Evolutionary conservation across 23 red algal genomes (phyloP), one percentile per base, ranked within the genome.

Genomic region (Gracilaria gracilis): DNA sequence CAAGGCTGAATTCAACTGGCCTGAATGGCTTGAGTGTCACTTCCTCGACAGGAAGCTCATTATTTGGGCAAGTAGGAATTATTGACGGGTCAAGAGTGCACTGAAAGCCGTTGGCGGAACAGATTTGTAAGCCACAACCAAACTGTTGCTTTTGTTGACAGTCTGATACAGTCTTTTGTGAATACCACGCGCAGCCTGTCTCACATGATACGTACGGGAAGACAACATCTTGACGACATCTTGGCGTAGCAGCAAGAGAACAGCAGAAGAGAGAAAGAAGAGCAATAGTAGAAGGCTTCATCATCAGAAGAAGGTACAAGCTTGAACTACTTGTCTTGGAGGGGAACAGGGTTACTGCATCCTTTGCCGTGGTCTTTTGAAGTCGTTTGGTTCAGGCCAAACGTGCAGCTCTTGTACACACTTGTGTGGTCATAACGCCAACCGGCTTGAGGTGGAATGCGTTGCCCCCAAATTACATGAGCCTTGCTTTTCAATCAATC

Each of bases 1-100:
- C 38, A 14, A 77, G 72, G 31, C 50, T 37, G 42, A 77, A 77
- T 23, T 77, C 72, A 14, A 77, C 72, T 1, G 72, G 72, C 7
- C 31, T 39, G 34, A 28, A 12, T 31, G 72, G 72, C 14, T 9
- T 25, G 20, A 77, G 72, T 31, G 72, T 29, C 1, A 77, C 72
- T 49, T 34, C 34, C 27, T 37, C 9, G 9, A 77, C 72, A 0
- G 31, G 72, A 77, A 50, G 28, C 21, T 77, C 72, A 16, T 37
- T 37, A 20, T 77, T 50, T 1, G 72, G 72, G 27, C 72, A 77
- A 48, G 42, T 4, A 36, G 64, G 51, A 55, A 15, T 17, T 17
- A 55, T 36, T 36, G 28, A 19, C 21, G 72, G 17, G 20, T 42
- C 36, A 42, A 77, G 23, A 49, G 20, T 31, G 34, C 72, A 77